These are phyloP conservation scores for Plasmodium cynomolgi DNA, from an alignment of 169 alveolate species.

Conservation along the genomic window DNA sequence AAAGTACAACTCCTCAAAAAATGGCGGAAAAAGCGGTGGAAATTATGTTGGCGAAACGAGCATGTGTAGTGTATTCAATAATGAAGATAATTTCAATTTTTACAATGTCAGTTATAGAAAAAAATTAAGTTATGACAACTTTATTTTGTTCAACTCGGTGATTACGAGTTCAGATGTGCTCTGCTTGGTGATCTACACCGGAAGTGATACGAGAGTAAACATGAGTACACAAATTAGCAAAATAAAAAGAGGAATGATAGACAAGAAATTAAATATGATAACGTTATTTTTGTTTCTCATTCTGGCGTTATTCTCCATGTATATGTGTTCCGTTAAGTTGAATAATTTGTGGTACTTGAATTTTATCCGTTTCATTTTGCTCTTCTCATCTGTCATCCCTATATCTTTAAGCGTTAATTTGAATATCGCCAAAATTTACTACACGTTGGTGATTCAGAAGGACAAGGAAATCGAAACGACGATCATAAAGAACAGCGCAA, in stretches of 20 bases:
- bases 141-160: slow-evolving; percentile 94
- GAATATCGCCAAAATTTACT: slow-evolving; percentile 95
- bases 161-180: slow-evolving; percentile 93
- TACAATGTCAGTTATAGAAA: slow-evolving; percentile 50
- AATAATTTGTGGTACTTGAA: slow-evolving; percentile 76
- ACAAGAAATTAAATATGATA: slow-evolving; percentile 90
- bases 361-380: slow-evolving; percentile 91
- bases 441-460: slow-evolving; percentile 88
- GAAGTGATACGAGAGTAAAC: slow-evolving; percentile 88
- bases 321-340: slow-evolving; percentile 69
- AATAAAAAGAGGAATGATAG: slow-evolving; percentile 93
- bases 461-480: slow-evolving; percentile 95
- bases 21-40: neutral
- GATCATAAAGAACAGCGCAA: slow-evolving; percentile 90
- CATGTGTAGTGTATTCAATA: slow-evolving; percentile 33
- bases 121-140: slow-evolving; percentile 86
- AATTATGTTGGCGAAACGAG: slow-evolving; percentile 8
- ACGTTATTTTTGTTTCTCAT: slow-evolving; percentile 90
- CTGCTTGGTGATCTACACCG: slow-evolving; percentile 94
- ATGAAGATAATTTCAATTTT: slow-evolving; percentile 63
- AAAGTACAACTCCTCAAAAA: neutral
- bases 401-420: slow-evolving; percentile 97
- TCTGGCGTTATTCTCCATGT: slow-evolving; percentile 81
- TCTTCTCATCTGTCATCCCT: slow-evolving; percentile 97
- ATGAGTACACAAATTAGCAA: slow-evolving; percentile 88